These are phyloP conservation scores for Cladophialophora immunda DNA, from an alignment of 2,329 filamentous ascomycete genomes.

Conservation along the genomic window DNA sequence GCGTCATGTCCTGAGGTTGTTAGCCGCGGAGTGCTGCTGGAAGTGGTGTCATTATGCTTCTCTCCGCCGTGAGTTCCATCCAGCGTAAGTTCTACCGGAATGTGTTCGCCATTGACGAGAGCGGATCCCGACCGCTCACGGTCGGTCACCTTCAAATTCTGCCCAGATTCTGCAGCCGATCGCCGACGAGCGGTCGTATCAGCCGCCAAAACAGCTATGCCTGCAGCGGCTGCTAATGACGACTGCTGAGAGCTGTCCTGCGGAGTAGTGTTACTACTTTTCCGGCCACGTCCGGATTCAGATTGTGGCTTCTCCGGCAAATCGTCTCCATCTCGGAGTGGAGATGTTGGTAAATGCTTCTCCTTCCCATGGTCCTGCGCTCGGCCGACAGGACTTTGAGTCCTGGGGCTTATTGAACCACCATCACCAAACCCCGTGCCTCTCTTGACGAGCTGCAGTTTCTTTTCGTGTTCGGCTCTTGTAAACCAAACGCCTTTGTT, in stretches of 20 bases:
- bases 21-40: conserved; percentile 28
- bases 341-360: conserved; percentile 34
- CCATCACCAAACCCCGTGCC: conserved; percentile 41
- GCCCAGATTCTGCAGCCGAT: conserved; percentile 16
- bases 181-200: conserved; percentile 11
- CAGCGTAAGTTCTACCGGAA: conserved; percentile 11
- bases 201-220: conserved; percentile 13
- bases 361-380: conserved; percentile 12
- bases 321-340: conserved; percentile 31
- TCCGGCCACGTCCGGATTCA: conserved; percentile 17
- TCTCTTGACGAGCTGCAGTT: conserved; percentile 52
- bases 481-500: conserved; percentile 80
- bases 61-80: conserved; percentile 14
- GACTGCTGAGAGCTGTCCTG: conserved; percentile 23
- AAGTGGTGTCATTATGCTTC: conserved; percentile 5
- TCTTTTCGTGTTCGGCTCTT: conserved; percentile 71
- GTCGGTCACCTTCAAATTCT: conserved; percentile 5
- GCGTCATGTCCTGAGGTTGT: conserved; percentile 11
- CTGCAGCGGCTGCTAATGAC: conserved; percentile 28
- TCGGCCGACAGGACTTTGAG: conserved; percentile 36
- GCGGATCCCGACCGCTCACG: conserved; percentile 12
- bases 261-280: conserved; percentile 22
- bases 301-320: conserved; percentile 9
- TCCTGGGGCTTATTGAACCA: conserved; percentile 39
- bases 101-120: conserved; percentile 27